Evolutionary conservation across 441 rosid genomes (phyloP).

Genomic region (Pelargonium australe): DNA sequence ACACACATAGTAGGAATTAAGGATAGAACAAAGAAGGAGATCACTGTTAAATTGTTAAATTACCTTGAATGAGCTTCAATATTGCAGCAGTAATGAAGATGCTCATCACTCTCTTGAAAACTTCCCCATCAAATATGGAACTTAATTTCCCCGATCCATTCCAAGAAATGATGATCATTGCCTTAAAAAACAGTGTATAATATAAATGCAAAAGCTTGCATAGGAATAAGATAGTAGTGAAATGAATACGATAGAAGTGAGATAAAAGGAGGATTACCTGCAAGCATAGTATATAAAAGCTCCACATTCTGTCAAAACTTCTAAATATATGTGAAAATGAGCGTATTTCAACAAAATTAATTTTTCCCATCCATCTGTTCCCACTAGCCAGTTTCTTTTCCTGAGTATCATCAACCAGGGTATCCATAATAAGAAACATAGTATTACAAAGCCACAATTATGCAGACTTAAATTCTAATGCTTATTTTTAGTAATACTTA

Average conservation of each 20-base stretch:
- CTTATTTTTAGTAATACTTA: not conserved
- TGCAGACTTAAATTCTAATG: not conserved
- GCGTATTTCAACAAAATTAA: constrained; percentile 95
- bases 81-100: constrained; percentile 95
- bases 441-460: not conserved
- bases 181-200: constrained; percentile 30
- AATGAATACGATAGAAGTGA: not conserved
- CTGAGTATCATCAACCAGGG: constrained; percentile 31
- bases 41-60: not conserved
- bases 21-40: not conserved
- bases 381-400: constrained; percentile 52
- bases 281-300: constrained; percentile 74
- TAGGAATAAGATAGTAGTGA: constrained; percentile 12
- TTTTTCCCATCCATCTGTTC: constrained; percentile 90
- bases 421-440: not conserved
- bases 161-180: constrained; percentile 96
- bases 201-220: not conserved
- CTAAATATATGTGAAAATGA: constrained; percentile 95
- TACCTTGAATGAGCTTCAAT: constrained; percentile 96
- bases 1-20: not conserved
- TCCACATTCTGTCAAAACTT: constrained; percentile 99
- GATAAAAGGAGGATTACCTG: constrained; percentile 50
- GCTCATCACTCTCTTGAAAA: constrained; percentile 77
- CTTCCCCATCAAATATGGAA: constrained; percentile 45
- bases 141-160: constrained; percentile 55